Percentiles rank a stretch among this genome's conserved stretches.
Evolutionary conservation across 208 protist species (phyloP).

Genomic region (Naegleria lovaniensis): DNA sequence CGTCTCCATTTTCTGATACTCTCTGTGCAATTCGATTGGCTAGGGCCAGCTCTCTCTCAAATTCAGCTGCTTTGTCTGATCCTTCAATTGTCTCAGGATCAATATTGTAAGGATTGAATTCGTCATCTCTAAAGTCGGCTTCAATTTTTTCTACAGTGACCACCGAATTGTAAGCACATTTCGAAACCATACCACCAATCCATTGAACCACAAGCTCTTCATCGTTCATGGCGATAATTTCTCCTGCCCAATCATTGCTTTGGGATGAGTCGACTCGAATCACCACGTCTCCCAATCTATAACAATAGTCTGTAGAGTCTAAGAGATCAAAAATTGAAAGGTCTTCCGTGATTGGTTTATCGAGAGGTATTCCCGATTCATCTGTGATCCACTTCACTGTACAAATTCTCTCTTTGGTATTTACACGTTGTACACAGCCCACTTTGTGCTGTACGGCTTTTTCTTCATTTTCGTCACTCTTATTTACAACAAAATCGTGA

Average conservation of each 20-base stretch:
- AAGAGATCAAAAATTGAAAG: constrained; percentile 1
- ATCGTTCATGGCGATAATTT: neutral
- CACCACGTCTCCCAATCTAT: neutral
- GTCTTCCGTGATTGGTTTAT: neutral
- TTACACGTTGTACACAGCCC: neutral
- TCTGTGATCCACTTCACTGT: neutral
- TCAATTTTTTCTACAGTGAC: neutral
- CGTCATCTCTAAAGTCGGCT: neutral
- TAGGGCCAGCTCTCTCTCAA: neutral
- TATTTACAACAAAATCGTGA: neutral
- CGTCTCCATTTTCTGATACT: neutral
- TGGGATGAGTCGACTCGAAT: neutral
- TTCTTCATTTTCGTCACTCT: neutral
- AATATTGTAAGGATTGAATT: neutral
- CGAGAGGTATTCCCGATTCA: neutral
- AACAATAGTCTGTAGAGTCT: neutral
- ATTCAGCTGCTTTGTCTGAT: neutral
- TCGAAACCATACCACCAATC: neutral
- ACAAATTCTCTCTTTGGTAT: neutral
- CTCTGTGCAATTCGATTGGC: neutral
- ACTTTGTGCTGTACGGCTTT: neutral
- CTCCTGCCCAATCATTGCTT: neutral
- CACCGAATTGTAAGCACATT: neutral
- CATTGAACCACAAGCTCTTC: neutral
- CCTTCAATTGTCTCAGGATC: neutral